These are phyloP conservation scores for Aspergillus olivimuriae DNA, from an alignment of 495 filamentous ascomycete genomes.

Conservation along the genomic window DNA sequence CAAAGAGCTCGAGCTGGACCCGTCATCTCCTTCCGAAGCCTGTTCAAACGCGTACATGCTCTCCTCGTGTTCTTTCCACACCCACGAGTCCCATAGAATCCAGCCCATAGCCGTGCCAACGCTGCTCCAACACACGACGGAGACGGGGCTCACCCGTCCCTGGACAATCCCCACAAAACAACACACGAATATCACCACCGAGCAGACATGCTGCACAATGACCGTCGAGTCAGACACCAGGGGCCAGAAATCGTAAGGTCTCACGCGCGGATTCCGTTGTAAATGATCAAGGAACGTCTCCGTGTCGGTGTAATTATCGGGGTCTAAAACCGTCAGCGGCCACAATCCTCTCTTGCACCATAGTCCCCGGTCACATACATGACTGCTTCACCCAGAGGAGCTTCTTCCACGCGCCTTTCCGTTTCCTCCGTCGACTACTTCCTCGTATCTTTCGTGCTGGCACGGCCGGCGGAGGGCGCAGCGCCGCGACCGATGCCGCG, in stretches of 20 bases:
- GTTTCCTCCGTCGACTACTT: slow-evolving; percentile 52
- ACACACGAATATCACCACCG: slow-evolving; percentile 87
- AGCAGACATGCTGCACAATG: slow-evolving; percentile 93
- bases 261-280: slow-evolving; percentile 88
- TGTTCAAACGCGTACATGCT: slow-evolving; percentile 22
- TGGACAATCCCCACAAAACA: slow-evolving; percentile 89
- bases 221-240: slow-evolving; percentile 92
- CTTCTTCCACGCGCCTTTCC: slow-evolving; percentile 80
- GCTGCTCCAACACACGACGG: slow-evolving; percentile 78
- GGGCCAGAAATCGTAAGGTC: slow-evolving; percentile 97
- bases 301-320: slow-evolving; percentile 97
- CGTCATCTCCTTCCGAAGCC: slow-evolving; percentile 38
- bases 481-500: slow-evolving; percentile 27
- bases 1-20: slow-evolving; percentile 41
- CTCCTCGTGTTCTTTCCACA: slow-evolving; percentile 39
- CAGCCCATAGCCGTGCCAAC: slow-evolving; percentile 81
- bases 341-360: background rate
- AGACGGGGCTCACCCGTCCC: slow-evolving; percentile 75
- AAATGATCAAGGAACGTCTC: slow-evolving; percentile 93
- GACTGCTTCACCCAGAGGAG: slow-evolving; percentile 96
- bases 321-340: slow-evolving; percentile 48
- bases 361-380: slow-evolving; percentile 46
- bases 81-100: slow-evolving; percentile 48
- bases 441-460: slow-evolving; percentile 45
- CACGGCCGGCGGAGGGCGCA: slow-evolving; percentile 33